Percentiles rank a stretch among this genome's conserved stretches.
Evolutionary conservation across 2,329 filamentous ascomycete species (phyloP).

Genomic region (Claviceps pazoutovae): DNA sequence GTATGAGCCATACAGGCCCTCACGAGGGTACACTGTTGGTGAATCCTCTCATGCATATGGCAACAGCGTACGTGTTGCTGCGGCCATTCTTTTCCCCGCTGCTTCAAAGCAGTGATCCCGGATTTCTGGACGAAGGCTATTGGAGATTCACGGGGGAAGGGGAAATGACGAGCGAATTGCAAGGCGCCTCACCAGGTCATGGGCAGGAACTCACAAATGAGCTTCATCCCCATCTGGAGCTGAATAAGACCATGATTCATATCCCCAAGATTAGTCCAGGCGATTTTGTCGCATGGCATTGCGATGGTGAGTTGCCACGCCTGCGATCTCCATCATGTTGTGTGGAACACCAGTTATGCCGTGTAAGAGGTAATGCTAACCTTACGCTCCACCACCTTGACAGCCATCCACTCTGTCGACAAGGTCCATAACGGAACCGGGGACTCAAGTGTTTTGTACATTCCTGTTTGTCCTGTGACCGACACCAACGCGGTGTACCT

Average conservation of each 20-base stretch:
- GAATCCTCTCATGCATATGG: constrained; percentile 61
- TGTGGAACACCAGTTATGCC: neutral
- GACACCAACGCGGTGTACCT: constrained; percentile 60
- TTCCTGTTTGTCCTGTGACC: constrained; percentile 73
- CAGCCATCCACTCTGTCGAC: constrained; percentile 68
- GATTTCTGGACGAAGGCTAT: constrained; percentile 37
- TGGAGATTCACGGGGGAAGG: constrained; percentile 40
- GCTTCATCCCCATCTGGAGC: constrained; percentile 60
- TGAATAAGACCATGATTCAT: constrained; percentile 54
- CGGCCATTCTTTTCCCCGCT: constrained; percentile 65
- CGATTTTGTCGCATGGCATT: constrained; percentile 77
- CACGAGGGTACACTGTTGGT: constrained; percentile 70
- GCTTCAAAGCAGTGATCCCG: constrained; percentile 10
- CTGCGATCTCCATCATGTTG: neutral
- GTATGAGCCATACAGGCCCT: constrained; percentile 58
- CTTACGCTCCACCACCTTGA: neutral
- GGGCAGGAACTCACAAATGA: constrained; percentile 54
- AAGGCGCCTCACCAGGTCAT: constrained; percentile 55
- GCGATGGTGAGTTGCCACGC: constrained; percentile 37
- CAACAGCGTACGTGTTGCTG: constrained; percentile 68
- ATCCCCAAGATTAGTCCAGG: constrained; percentile 56
- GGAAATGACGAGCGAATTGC: constrained; percentile 44
- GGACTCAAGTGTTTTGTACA: constrained; percentile 80
- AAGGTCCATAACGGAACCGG: constrained; percentile 53
- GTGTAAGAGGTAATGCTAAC: neutral